Percentiles rank a stretch among this genome's conserved stretches.
Conservation (phyloP, 768 basidiomycete species). For the Steccherinum ochraceum region DNA sequence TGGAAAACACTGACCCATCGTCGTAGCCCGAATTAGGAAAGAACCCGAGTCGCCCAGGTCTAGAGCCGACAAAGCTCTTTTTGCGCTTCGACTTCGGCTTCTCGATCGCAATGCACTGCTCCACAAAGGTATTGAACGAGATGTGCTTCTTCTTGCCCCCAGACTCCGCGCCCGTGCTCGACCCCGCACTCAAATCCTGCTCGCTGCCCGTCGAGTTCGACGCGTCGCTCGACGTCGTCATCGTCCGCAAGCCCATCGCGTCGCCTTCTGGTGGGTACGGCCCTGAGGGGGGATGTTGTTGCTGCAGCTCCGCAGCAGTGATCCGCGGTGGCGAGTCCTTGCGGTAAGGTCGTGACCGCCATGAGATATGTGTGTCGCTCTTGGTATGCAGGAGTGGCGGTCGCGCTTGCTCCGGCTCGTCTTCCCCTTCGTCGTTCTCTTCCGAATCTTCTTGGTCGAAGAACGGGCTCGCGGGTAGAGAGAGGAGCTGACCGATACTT, state of each 20-base stretch:
- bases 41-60: slow-evolving; percentile 11
- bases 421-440: slow-evolving; percentile 1
- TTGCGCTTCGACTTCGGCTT: slow-evolving; percentile 46
- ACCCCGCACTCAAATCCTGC: slow-evolving; percentile 22
- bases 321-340: slow-evolving; percentile 72
- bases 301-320: slow-evolving; percentile 18
- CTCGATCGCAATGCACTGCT: slow-evolving; percentile 91
- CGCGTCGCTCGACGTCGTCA: slow-evolving; percentile 21
- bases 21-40: slow-evolving; percentile 34
- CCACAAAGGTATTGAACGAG: slow-evolving; percentile 96
- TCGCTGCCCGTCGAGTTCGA: slow-evolving; percentile 25
- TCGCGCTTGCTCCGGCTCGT: slow-evolving; percentile 20
- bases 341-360: slow-evolving; percentile 40
- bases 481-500: slow-evolving; percentile 82
- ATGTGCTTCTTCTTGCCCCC: slow-evolving; percentile 77
- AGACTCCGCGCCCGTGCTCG: slow-evolving; percentile 21
- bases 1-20: slow-evolving; percentile 49
- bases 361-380: slow-evolving; percentile 75
- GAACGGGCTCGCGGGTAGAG: slow-evolving; percentile 19
- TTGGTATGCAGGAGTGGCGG: slow-evolving; percentile 75
- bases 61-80: slow-evolving; percentile 13
- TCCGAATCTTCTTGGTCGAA: slow-evolving; percentile 14
- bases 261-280: slow-evolving; percentile 6
- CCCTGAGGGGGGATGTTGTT: slow-evolving; percentile 18
- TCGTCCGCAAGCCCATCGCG: too few species aligned